Percentiles rank a stretch among this genome's conserved stretches.
phyloP scores from a whole-genome alignment of 495 filamentous ascomycete genomes.

The Hyaloscypha finlandica region DNA sequence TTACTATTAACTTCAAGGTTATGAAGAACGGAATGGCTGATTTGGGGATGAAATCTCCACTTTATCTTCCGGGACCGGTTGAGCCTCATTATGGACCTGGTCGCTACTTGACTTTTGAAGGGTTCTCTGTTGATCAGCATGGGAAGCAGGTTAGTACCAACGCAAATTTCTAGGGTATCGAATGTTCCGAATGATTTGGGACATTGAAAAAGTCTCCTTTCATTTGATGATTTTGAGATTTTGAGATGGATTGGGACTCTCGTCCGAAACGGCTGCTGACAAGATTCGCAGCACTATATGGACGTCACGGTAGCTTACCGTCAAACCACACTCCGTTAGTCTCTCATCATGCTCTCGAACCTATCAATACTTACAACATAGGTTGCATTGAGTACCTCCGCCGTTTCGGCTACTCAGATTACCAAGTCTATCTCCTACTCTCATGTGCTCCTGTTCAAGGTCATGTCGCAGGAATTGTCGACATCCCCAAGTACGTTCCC shows the following conservation, averaged over 20 bases:
- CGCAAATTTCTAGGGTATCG: not conserved
- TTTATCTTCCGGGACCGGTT: slow-evolving; percentile 88
- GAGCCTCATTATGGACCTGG: slow-evolving; percentile 90
- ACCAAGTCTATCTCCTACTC: slow-evolving; percentile 88
- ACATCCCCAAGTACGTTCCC: slow-evolving; percentile 58
- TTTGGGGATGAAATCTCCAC: slow-evolving; percentile 80
- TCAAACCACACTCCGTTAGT: slow-evolving; percentile 70
- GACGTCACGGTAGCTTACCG: slow-evolving; percentile 92
- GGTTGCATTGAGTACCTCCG: slow-evolving; percentile 78
- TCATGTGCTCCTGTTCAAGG: slow-evolving; percentile 91
- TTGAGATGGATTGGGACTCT: not conserved
- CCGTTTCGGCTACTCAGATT: slow-evolving; percentile 71
- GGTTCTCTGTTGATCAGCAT: slow-evolving; percentile 88
- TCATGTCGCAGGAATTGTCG: slow-evolving; percentile 91
- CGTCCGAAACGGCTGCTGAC: slow-evolving; percentile 7
- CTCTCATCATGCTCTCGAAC: slow-evolving; percentile 20
- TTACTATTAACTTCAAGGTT: slow-evolving; percentile 88
- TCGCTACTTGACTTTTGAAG: slow-evolving; percentile 88
- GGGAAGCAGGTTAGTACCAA: slow-evolving; percentile 61
- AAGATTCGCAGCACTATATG: slow-evolving; percentile 68
- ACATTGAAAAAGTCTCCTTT: not conserved
- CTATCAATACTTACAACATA: not conserved
- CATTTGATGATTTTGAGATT: no score
- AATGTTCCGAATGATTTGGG: not conserved
- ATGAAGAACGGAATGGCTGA: slow-evolving; percentile 81